Base-by-base conservation (phyloP, 2,329 filamentous ascomycete species). In the Incumbomyces lentus region DNA sequence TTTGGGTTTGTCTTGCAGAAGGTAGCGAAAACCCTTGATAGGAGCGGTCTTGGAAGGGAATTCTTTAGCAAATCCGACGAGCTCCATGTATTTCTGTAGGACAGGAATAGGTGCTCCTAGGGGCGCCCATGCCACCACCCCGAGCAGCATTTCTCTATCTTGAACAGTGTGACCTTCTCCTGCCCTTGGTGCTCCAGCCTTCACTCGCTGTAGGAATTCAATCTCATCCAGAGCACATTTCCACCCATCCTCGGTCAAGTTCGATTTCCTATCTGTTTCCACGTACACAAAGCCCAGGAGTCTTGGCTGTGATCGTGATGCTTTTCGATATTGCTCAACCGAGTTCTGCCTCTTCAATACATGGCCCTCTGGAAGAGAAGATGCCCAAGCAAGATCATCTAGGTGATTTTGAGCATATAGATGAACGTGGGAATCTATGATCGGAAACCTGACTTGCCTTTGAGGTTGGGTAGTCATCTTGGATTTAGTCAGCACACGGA, bases 351-450 rank as follows among this genome's bases (percentile, higher is more conserved):
- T 73, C 41, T 76, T 72, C 42, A 93, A 71, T 3, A 78, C 72
- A 59, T 74, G 65, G 39, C 71, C 67, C 4, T 77, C 67, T 2
- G 64, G 73, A 67, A 78, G 77, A n/a, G 45, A 49, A 12, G 41
- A 31, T 12, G 55, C 51, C 88, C 87, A 95, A 48, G 76, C 68
- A 52, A 93, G 76, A 33, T 76, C 75, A 46, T 73, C 60, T 44
- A 84, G 61, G 58, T 90, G 84, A 44, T 76, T 74, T 38, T 70
- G 65, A 37, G 86, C 84, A 71, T 80, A 95, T 59, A 95, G 79
- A 68, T 95, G 89, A 66, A 95, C 83, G 71, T 95, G 90, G 33
- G 86, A 83, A 70, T 95, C 89, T 64, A 95, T 79, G 60, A 94
- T 81, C 11, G 50, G 46, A 37, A 50, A 50, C 5, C n/a, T 33